Evolutionary conservation across 1,139 yeast genomes (phyloP).

Genomic region (Debaryomyces nepalensis): DNA sequence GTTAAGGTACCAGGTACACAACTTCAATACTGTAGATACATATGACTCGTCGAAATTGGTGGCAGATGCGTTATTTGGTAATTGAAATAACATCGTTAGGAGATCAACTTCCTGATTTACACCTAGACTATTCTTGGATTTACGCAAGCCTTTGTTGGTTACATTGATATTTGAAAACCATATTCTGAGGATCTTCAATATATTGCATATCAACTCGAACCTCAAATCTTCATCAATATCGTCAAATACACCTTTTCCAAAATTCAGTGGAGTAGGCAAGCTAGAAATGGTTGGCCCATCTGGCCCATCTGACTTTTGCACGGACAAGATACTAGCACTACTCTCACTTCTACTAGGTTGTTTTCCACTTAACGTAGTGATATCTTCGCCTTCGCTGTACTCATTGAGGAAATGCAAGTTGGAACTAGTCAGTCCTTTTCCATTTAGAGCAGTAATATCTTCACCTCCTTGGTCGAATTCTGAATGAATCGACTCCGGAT

Average conservation of each 20-base stretch:
- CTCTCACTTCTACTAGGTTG: background rate
- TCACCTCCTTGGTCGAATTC: constrained; percentile 31
- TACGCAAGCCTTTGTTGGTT: constrained; percentile 16
- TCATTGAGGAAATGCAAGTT: too few relatives aligned
- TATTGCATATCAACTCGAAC: constrained; percentile 32
- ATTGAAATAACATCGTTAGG: constrained; percentile 20
- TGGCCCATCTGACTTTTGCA: constrained; percentile 8
- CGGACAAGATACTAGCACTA: background rate
- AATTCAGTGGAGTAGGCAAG: background rate
- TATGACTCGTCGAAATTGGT: constrained; percentile 20
- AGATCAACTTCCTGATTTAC: constrained; percentile 11
- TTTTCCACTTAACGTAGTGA: constrained; percentile 29
- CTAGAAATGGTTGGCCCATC: background rate
- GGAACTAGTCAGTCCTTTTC: too few relatives aligned
- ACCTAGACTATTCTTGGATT: constrained; percentile 9
- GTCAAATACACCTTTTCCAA: constrained; percentile 19
- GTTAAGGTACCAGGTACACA: constrained; percentile 27
- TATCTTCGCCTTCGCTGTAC: constrained; percentile 42
- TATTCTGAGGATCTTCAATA: constrained; percentile 28
- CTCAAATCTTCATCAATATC: constrained; percentile 33
- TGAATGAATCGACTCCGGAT: background rate
- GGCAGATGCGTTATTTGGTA: constrained; percentile 18
- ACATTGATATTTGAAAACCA: constrained; percentile 29
- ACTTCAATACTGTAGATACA: constrained; percentile 23
- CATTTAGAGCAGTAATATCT: constrained; percentile 34